Evolutionary conservation across 2,329 filamentous ascomycete genomes (phyloP), one percentile per base, ranked within the genome.

Genomic region (Claviceps fusiformis): DNA sequence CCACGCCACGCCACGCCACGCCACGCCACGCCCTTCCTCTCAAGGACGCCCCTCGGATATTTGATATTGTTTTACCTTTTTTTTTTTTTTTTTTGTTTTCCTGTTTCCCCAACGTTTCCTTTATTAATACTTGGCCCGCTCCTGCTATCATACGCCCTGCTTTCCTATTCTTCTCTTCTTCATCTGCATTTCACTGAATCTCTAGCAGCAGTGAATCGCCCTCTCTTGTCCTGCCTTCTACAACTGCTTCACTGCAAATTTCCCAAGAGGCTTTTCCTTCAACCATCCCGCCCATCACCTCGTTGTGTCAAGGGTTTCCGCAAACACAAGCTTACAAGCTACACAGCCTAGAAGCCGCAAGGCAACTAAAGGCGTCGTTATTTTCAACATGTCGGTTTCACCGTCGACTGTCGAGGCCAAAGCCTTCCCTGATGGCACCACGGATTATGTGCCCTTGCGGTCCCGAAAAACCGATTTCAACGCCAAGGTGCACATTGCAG

Each of bases 401-500:
- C 31, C 54, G 29, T 45, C 54, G 52, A 35, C 51, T 31, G 65
- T 64, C 56, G 57, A 72, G 67, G 71, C 72, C 58, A 67, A 70
- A 58, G 67, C 70, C 64, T 71, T 75, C 59, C 68, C 72, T 33
- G 78, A 81, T 63, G 78, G 77, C 68, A 80, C 77, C 52, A 75
- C 72, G 58, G 78, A 81, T 62, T 78, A 79, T 67, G 71, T 76
- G 62, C 77, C 77, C 57, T 68, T 75, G 50, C 75, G 76, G 51
- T 64, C 62, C 54, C 58, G 58, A 35, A 75, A 72, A 66, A 71
- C 72, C 61, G 79, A 83, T 57, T 47, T 68, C 56, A 75, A 85
- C 75, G 5, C 50, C 39, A 95, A 95, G 75, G 80, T 85, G 65
- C 89, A 95, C 72, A 93, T 95, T 71, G 83, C 88, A 60, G 89